Evolutionary conservation across 2,329 filamentous ascomycete species (phyloP).

Genomic region (Tolypocladium paradoxum): DNA sequence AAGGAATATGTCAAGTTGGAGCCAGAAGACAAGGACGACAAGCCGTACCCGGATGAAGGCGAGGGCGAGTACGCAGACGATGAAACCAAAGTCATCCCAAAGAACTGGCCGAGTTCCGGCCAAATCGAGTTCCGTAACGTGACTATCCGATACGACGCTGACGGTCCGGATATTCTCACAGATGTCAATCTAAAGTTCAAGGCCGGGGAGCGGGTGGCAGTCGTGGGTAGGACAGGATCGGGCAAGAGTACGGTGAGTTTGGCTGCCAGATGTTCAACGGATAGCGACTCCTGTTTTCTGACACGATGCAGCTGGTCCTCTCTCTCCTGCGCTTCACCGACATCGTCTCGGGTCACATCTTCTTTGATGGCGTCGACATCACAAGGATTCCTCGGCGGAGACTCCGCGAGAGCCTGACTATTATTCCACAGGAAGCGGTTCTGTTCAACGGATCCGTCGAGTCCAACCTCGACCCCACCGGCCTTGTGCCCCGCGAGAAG

Average conservation of each 20-base stretch:
- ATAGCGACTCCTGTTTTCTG: background rate
- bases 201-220: constrained; percentile 65
- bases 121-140: constrained; percentile 40
- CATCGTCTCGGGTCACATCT: constrained; percentile 38
- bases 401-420: constrained; percentile 42
- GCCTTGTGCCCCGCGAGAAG: constrained; percentile 38
- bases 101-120: constrained; percentile 34
- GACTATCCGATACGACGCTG: constrained; percentile 34
- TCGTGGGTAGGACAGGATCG: constrained; percentile 72
- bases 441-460: constrained; percentile 42
- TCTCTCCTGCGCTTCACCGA: constrained; percentile 45
- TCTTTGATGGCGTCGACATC: constrained; percentile 46
- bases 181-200: constrained; percentile 38
- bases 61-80: constrained; percentile 30
- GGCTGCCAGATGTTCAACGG: background rate
- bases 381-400: constrained; percentile 36
- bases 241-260: constrained; percentile 66
- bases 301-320: constrained; percentile 29
- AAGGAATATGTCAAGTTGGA: constrained; percentile 36
- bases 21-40: constrained; percentile 32
- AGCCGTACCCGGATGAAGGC: constrained; percentile 25
- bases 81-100: constrained; percentile 25
- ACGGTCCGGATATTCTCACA: constrained; percentile 37
- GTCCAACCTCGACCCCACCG: constrained; percentile 55
- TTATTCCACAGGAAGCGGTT: constrained; percentile 49